Conservation (phyloP, 2,329 filamentous ascomycete genomes). For the Botryotinia globosa region DNA sequence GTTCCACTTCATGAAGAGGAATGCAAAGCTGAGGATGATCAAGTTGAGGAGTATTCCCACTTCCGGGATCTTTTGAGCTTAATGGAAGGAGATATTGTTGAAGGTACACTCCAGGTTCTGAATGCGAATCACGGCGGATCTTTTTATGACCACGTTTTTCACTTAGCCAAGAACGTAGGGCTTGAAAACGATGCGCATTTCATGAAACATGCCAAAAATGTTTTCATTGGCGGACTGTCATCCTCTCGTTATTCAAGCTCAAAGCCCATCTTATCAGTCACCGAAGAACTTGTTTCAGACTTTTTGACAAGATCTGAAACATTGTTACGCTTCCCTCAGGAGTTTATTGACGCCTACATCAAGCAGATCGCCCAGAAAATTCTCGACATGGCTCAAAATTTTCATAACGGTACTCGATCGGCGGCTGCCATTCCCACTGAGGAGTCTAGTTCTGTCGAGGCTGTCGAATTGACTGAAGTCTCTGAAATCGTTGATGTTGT, state of each 20-base stretch:
- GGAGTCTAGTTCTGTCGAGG: neutral
- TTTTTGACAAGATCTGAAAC: conserved; percentile 15
- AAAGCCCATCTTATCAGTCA: conserved; percentile 4
- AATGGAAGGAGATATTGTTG: conserved; percentile 1
- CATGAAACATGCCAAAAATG: conserved; percentile 18
- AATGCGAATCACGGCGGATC: conserved; percentile 12
- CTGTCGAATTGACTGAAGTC: neutral
- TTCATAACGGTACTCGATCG: neutral
- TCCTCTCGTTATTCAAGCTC: conserved; percentile 18
- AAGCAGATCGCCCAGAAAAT: conserved; percentile 17
- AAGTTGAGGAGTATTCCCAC: neutral
- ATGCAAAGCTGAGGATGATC: neutral
- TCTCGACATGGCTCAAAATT: conserved; percentile 19
- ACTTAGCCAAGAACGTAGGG: conserved; percentile 2
- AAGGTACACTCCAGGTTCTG: conserved; percentile 10
- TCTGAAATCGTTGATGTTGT: neutral
- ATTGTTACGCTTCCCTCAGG: conserved; percentile 4
- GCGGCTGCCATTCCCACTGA: neutral
- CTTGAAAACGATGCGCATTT: conserved; percentile 17
- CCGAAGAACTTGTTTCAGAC: conserved; percentile 10
- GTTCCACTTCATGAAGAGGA: conserved; percentile 21
- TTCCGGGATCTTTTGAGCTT: conserved; percentile 21
- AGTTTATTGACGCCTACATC: conserved; percentile 7
- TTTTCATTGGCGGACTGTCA: conserved; percentile 17
- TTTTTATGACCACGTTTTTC: conserved; percentile 18